Conservation (phyloP, 306 rosid species). For the Glycine tomentella region DNA sequence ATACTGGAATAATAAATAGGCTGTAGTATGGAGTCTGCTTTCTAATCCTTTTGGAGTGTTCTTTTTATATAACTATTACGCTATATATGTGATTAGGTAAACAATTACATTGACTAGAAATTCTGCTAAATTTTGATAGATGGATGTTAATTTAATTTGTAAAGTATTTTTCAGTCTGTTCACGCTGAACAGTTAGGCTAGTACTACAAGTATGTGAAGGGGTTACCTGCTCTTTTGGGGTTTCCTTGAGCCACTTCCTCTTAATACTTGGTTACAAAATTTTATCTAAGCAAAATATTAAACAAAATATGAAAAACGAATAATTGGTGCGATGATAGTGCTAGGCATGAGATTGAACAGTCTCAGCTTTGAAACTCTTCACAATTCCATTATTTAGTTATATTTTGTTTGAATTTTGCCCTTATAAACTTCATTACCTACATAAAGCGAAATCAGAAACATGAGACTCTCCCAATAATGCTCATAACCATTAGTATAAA, state of each 20-base stretch:
- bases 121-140: conserved; percentile 34
- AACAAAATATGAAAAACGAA: conserved; percentile 34
- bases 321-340: conserved; percentile 22
- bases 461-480: conserved; percentile 10
- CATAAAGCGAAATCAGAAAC: neutral
- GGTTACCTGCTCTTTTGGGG: conserved; percentile 54
- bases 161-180: conserved; percentile 45
- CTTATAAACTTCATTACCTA: conserved; percentile 3
- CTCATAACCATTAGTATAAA: conserved; percentile 16
- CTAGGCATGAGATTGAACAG: conserved; percentile 22
- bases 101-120: conserved; percentile 28
- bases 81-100: conserved; percentile 23
- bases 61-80: neutral
- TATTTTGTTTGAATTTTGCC: neutral
- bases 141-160: too few species aligned
- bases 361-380: conserved; percentile 13
- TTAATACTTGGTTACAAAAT: conserved; percentile 31
- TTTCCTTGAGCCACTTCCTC: conserved; percentile 51
- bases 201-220: conserved; percentile 38
- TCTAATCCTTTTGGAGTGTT: conserved; percentile 19
- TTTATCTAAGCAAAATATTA: conserved; percentile 26
- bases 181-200: conserved; percentile 48
- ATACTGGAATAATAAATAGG: conserved; percentile 1
- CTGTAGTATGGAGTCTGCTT: neutral
- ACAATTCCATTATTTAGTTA: neutral